Conservation (phyloP, 73 alveolate genomes). For the Symbiodinium natans region DNA sequence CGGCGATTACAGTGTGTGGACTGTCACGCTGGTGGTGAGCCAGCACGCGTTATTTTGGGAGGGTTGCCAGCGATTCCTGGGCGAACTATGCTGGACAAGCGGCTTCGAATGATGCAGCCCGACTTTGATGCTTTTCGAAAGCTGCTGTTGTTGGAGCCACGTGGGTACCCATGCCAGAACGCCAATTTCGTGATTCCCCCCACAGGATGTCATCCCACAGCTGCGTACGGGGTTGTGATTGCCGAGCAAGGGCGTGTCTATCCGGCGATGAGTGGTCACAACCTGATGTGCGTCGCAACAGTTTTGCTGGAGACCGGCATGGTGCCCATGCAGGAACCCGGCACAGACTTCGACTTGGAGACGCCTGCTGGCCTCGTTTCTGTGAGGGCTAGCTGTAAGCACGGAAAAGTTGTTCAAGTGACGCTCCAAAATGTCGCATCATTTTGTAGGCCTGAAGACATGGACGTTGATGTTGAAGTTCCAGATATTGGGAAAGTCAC, state of each 20-base stretch:
- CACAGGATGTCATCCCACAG: slow-evolving; percentile 9
- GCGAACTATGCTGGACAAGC: slow-evolving; percentile 40
- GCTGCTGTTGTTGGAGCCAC: slow-evolving; percentile 75
- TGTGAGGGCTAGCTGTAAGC: slow-evolving; percentile 15
- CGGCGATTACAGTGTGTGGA: slow-evolving; percentile 26
- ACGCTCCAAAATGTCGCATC: slow-evolving; percentile 46
- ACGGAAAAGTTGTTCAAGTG: slow-evolving; percentile 45
- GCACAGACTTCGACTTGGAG: slow-evolving; percentile 74
- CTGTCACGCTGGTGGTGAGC: slow-evolving; percentile 87
- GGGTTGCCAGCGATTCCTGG: slow-evolving; percentile 53
- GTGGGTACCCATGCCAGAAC: slow-evolving; percentile 81
- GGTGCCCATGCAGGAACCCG: slow-evolving; percentile 69
- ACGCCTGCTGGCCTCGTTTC: slow-evolving; percentile 81
- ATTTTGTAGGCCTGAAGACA: slow-evolving; percentile 42
- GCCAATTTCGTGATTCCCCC: slow-evolving; percentile 73
- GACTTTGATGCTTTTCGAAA: slow-evolving; percentile 53
- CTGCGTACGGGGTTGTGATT: slow-evolving; percentile 67
- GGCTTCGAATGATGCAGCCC: slow-evolving; percentile 41
- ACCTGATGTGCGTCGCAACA: slow-evolving; percentile 85
- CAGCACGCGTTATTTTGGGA: slow-evolving; percentile 77
- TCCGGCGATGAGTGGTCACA: slow-evolving; percentile 93
- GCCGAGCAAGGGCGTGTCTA: slow-evolving; percentile 87
- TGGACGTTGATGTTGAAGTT: slow-evolving; percentile 60
- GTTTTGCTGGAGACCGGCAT: slow-evolving; percentile 73
- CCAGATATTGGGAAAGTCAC: slow-evolving; percentile 36